These are phyloP conservation scores for Pyrus hybrid DNA, from an alignment of 331 rosid genomes.

Conservation along the genomic window DNA sequence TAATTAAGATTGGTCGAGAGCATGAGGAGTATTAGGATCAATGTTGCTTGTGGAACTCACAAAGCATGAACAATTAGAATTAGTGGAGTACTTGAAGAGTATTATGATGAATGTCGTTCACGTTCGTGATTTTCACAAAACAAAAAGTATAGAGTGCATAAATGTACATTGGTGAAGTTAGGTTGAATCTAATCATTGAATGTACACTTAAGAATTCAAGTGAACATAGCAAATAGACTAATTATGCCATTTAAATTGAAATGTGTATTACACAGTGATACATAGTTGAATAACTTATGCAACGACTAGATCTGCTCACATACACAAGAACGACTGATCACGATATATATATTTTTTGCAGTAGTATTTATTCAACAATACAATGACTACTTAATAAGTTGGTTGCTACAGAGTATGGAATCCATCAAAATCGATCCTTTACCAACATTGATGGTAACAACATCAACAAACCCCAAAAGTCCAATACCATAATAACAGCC, in stretches of 20 bases:
- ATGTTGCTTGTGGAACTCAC: background rate
- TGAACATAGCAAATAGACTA: background rate
- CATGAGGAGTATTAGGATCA: background rate
- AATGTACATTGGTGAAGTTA: background rate
- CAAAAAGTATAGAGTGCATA: background rate
- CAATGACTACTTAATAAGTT: background rate
- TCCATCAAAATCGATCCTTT: conserved; percentile 20
- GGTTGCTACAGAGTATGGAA: conserved; percentile 25
- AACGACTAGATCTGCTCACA: background rate
- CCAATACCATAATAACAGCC: conserved; percentile 14
- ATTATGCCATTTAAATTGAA: background rate
- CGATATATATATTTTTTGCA: no score
- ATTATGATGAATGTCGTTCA: background rate
- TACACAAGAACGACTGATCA: background rate
- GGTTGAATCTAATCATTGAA: no score
- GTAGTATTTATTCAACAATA: background rate
- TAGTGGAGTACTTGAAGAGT: background rate
- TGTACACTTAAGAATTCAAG: no score
- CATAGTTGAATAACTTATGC: background rate
- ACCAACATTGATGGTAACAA: background rate
- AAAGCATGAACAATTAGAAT: background rate
- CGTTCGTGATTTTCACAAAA: no score
- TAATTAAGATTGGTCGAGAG: background rate
- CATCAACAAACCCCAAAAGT: background rate
- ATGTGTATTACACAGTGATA: background rate